Percentiles rank a stretch among this genome's conserved stretches.
Conservation (phyloP, 164 flowering plant species). For the Vitis rotundifolia region DNA sequence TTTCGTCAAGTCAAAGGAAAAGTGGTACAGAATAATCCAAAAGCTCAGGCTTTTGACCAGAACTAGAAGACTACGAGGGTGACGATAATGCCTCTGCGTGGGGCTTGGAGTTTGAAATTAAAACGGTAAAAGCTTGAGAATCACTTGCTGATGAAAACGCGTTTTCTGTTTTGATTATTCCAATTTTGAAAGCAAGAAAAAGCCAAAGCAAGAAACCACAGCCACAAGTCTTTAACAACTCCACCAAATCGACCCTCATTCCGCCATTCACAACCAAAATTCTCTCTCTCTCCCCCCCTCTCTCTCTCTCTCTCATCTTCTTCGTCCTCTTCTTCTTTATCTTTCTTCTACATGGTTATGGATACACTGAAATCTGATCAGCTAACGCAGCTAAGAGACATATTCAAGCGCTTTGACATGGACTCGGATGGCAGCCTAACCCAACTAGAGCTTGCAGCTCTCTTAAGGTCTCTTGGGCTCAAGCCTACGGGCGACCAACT, state of each 20-base stretch:
- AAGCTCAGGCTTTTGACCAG: no score
- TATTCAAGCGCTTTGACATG: slow-evolving; percentile 89
- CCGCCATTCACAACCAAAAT: not conserved
- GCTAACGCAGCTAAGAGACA: slow-evolving; percentile 58
- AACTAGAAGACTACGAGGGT: no score
- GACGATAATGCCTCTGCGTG: no score
- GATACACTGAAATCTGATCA: slow-evolving; percentile 45
- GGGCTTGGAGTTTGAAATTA: no score
- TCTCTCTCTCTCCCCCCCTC: not conserved
- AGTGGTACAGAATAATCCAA: no score
- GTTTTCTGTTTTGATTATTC: slow-evolving; percentile 10
- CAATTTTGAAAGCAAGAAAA: not conserved
- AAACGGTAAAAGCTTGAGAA: no score
- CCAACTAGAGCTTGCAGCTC: slow-evolving; percentile 86
- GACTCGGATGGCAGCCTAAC: slow-evolving; percentile 90
- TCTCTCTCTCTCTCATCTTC: not conserved
- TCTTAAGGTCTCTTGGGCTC: slow-evolving; percentile 79
- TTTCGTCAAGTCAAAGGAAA: no score
- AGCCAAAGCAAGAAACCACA: not conserved
- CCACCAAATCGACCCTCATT: no score
- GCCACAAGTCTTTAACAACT: not conserved
- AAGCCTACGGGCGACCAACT: slow-evolving; percentile 80
- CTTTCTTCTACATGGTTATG: no score
- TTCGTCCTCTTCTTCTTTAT: not conserved
- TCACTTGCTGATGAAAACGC: not conserved